These are phyloP conservation scores for Durio zibethinus DNA, from an alignment of 345 rosid species.

Conservation along the genomic window DNA sequence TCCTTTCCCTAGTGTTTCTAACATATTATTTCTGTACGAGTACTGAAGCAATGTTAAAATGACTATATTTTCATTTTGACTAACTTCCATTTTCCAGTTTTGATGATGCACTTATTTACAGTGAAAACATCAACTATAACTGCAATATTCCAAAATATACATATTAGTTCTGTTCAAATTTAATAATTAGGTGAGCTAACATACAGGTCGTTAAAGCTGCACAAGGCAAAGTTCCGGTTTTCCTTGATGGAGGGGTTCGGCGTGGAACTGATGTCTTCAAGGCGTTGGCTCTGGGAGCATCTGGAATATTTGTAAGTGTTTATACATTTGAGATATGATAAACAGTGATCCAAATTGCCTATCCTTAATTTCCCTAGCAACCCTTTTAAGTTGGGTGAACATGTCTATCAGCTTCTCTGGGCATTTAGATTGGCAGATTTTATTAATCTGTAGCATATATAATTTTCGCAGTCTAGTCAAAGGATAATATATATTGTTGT, in stretches of 20 bases:
- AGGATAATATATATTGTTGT: too few species aligned
- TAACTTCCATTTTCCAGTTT: not conserved
- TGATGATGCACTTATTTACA: not conserved
- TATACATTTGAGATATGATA: not conserved
- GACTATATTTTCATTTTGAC: not conserved
- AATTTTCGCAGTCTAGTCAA: too few species aligned
- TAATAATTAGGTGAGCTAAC: conserved; percentile 11
- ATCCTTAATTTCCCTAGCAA: not conserved
- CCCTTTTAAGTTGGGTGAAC: not conserved
- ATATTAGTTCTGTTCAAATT: not conserved
- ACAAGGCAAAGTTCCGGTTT: conserved; percentile 80
- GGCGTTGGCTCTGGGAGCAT: conserved; percentile 94
- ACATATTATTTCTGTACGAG: not conserved
- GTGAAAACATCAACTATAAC: not conserved
- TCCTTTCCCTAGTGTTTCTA: not conserved
- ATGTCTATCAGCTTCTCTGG: too few species aligned
- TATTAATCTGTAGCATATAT: too few species aligned
- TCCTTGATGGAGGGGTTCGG: conserved; percentile 93
- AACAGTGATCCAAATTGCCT: not conserved
- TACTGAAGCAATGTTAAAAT: not conserved
- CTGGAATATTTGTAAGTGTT: conserved; percentile 83
- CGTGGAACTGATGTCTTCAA: conserved; percentile 99
- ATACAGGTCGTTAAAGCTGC: conserved; percentile 82
- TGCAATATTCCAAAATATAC: not conserved
- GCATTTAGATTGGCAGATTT: too few species aligned